Conservation (phyloP, 1,139 yeast genomes). For the Pneumocystis sp. region DNA sequence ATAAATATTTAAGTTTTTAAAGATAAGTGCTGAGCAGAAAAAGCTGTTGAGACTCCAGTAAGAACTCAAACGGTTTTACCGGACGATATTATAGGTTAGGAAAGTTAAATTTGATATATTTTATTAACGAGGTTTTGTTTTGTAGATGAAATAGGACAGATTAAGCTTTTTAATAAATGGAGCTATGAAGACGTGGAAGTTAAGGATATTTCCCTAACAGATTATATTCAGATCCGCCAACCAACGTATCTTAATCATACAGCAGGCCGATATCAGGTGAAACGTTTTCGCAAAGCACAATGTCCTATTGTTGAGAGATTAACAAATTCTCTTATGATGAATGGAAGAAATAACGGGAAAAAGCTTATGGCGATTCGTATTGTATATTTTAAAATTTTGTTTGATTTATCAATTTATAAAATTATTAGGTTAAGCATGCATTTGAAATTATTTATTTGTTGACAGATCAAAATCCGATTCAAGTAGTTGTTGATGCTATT, state of each 20-base stretch:
- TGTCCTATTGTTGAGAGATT: conserved; percentile 99
- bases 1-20: neutral
- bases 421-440: neutral
- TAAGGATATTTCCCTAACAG: conserved; percentile 95
- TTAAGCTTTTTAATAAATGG: conserved; percentile 99
- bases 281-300: conserved; percentile 99
- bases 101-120: neutral
- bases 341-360: conserved; percentile 99
- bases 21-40: neutral
- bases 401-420: neutral
- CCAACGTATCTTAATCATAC: conserved; percentile 98
- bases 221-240: conserved; percentile 93
- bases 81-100: neutral
- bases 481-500: conserved; percentile 97
- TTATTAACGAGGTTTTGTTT: conserved; percentile 44
- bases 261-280: conserved; percentile 98
- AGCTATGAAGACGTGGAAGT: conserved; percentile 85
- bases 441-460: conserved; percentile 93
- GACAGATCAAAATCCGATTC: conserved; percentile 99
- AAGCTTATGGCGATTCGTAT: conserved; percentile 99
- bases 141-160: conserved; percentile 89
- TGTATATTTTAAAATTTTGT: conserved; percentile 70
- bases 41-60: neutral
- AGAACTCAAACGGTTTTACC: neutral
- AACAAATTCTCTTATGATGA: conserved; percentile 99